Evolutionary conservation across 2,329 filamentous ascomycete genomes (phyloP), one percentile per base, ranked within the genome.

Genomic region (Microcyclosporella mali): DNA sequence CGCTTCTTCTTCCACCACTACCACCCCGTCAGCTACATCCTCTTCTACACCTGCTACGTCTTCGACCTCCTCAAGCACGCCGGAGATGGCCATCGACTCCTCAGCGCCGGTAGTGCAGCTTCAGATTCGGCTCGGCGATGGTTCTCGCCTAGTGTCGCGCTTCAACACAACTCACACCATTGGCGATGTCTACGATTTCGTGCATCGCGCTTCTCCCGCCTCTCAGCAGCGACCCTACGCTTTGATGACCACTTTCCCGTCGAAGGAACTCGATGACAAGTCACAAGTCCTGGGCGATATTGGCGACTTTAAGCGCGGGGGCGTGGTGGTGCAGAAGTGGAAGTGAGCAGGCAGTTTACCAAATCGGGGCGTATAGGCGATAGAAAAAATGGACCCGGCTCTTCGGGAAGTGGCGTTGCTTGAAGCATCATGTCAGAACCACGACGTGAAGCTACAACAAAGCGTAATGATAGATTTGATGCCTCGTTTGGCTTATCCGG

Each of bases 131-230:
- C 75, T 92, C 43, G 84, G 82, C 1, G 82, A 90, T 52, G 87
- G 86, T 30, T 84, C 83, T 1, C 76, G 85, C 33, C 69, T 92
- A 17, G 79, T 82, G n/a, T 85, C 83, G 18, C 78, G 85, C 7
- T 94, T 94, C 69, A 92, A 92, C 68, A 81, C 82, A 0, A 82
- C 77, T 0, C 82, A 88, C 55, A 92, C 85, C 0, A 68, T 94
- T 35, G 82, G 79, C 12, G 83, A 90, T 52, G 75, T 94, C 7
- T 90, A 92, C 63, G 70, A 73, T 7, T 90, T 90, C 56, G 78
- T 90, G 47, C 70, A 77, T 45, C 72, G 75, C n/a, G 75, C 84
- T 0, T 81, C 77, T 18, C 62, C 79, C 0, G 73, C 73, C 6
- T 75, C 77, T 37, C 68, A 69, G 21, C 60, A 66, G 30, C 74